A percentile compares a stretch with the other conserved stretches of the same genome.
Evolutionary conservation across 257 asterid species (phyloP).

Genomic region (Datura wrightii): DNA sequence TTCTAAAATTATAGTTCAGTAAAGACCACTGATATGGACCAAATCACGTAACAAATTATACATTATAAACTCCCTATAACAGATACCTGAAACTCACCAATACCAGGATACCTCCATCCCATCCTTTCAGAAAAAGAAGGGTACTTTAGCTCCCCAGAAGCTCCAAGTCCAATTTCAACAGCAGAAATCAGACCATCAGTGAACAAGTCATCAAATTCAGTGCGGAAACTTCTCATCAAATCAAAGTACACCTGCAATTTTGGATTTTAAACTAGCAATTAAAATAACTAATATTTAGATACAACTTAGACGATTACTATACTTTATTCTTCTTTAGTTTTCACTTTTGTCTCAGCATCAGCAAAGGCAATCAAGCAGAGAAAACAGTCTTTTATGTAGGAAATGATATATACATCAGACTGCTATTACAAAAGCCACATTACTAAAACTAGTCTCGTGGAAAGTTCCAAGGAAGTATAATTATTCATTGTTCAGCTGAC

Average conservation of each 20-base stretch:
- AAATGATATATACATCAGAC: background rate
- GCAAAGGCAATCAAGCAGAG: background rate
- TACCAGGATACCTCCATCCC: conserved; percentile 91
- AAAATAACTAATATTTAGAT: background rate
- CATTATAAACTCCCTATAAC: background rate
- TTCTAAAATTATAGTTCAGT: background rate
- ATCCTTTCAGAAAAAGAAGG: conserved; percentile 76
- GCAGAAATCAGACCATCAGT: conserved; percentile 67
- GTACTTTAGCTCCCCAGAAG: conserved; percentile 77
- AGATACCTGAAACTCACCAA: conserved; percentile 87
- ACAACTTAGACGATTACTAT: background rate
- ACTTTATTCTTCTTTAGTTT: background rate
- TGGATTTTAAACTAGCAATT: conserved; percentile 12
- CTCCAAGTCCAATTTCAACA: conserved; percentile 76
- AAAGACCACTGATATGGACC: background rate
- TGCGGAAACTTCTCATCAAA: conserved; percentile 81
- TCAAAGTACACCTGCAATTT: conserved; percentile 72
- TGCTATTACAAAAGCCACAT: background rate
- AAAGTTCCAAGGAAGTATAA: background rate
- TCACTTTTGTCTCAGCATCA: background rate
- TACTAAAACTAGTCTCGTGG: background rate
- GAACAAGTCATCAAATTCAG: conserved; percentile 72
- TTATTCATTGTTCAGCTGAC: background rate
- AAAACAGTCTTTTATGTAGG: conserved; percentile 18
- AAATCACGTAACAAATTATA: background rate